phyloP scores from a whole-genome alignment of 257 asterid species.

The Knoxia roxburghii region DNA sequence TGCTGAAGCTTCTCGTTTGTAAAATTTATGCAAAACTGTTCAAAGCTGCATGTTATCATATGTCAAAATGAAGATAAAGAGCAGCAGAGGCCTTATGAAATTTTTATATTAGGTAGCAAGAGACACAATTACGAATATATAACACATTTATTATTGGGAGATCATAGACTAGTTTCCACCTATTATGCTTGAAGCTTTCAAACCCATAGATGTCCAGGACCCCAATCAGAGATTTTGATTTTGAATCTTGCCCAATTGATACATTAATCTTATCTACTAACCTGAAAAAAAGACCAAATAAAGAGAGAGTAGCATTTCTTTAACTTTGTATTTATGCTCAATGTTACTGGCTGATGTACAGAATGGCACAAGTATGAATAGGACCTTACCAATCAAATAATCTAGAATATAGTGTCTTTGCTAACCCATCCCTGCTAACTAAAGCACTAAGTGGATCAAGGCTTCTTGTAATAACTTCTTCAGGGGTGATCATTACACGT shows the following conservation, averaged over 20 bases:
- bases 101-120: not conserved
- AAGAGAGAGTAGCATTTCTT: not conserved
- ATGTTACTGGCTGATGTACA: constrained; percentile 3
- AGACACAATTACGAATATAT: not conserved
- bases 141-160: not conserved
- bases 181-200: constrained; percentile 94
- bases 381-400: constrained; percentile 80
- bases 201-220: constrained; percentile 96
- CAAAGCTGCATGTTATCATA: constrained; percentile 63
- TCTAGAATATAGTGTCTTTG: constrained; percentile 89
- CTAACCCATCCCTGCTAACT: constrained; percentile 91
- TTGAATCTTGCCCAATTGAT: constrained; percentile 87
- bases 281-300: constrained; percentile 41
- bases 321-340: not conserved
- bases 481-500: constrained; percentile 98
- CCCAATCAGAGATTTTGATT: constrained; percentile 76
- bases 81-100: constrained; percentile 11
- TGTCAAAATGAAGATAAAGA: constrained; percentile 25
- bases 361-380: constrained; percentile 14
- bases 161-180: constrained; percentile 34
- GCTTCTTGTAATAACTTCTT: constrained; percentile 94
- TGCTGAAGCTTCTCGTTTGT: constrained; percentile 97
- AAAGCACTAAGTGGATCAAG: constrained; percentile 94
- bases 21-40: constrained; percentile 93
- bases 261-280: constrained; percentile 87